Evolutionary conservation across 768 basidiomycete genomes (phyloP), one percentile per base, ranked within the genome.

Genomic region (Agaricus blazei): DNA sequence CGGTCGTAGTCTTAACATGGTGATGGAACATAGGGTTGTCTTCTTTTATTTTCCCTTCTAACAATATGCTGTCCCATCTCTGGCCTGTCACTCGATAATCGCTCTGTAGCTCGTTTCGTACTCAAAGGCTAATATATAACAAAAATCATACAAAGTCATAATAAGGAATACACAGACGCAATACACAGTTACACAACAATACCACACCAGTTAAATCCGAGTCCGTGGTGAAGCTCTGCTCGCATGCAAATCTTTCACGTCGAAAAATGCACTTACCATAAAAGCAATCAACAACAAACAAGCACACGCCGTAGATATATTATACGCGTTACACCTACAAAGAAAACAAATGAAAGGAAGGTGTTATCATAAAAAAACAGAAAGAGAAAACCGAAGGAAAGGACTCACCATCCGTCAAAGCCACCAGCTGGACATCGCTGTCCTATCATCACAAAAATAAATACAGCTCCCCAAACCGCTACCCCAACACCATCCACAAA

Each of bases 261-360:
- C 82, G 64, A 87, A 86, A 65, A 83, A 87, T 19, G 75, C 65
- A 60, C 78, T 82, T 27, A 83, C 60, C 9, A 73, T 75, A 62
- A 85, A 89, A 1, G 76, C 66, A 41, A 87, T 62, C 51, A 72
- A 75, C 12, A 87, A 67, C 37, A 89, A 58, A 63, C 82, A 87
- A 4, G 84, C 75, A 27, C 79, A 75, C 12, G 87, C 85, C 1
- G 80, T 75, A 4, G 84, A 85, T 11, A 82, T 70, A 63, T 87
- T 88, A 67, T 85, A 89, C 7, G 82, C 83, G 60, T 81, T 82
- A 66, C 87, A 87, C 86, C 86, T 86, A 38, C 49, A 37, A 43
- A n/a, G 15, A 23, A 5, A 14, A 49, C 4, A 40, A 14, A 15
- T 14, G n/a, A 14, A 15, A 14, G 40, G 12, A 11, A 34, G 8